Percentiles rank a stretch among this genome's conserved stretches.
phyloP scores from a whole-genome alignment of 768 basidiomycete genomes.

The Hypholoma fasciculare region DNA sequence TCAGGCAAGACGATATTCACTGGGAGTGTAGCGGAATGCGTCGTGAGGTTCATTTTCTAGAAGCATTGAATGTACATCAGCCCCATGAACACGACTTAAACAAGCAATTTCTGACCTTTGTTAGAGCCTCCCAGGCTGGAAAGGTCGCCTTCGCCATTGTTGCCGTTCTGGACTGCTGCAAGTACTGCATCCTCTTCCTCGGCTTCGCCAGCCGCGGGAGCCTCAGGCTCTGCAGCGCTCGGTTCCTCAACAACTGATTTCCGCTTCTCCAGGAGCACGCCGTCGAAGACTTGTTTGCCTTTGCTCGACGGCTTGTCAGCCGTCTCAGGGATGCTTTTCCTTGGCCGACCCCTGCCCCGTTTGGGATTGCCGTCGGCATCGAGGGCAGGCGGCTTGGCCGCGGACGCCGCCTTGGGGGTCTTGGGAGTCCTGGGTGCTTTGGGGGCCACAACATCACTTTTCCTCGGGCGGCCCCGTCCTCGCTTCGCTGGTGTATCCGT shows the following conservation, averaged over 20 bases:
- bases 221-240: background rate
- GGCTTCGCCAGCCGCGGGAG: background rate
- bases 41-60: constrained; percentile 18
- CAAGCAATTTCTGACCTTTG: constrained; percentile 11
- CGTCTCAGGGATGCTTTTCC: constrained; percentile 7
- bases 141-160: constrained; percentile 2
- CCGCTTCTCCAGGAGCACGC: constrained; percentile 15
- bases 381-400: background rate
- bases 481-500: constrained; percentile 2
- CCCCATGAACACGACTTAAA: background rate
- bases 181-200: constrained; percentile 15
- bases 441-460: constrained; percentile 1
- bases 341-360: constrained; percentile 16
- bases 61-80: background rate
- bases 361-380: constrained; percentile 2
- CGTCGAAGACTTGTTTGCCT: constrained; percentile 16
- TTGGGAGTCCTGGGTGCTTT: background rate
- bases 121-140: constrained; percentile 17
- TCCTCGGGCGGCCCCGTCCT: constrained; percentile 17
- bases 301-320: constrained; percentile 13
- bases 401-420: background rate
- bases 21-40: background rate
- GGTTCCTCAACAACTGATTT: background rate
- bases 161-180: constrained; percentile 9
- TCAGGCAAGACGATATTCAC: background rate